Base-by-base conservation (phyloP, 139 green algal species). In the Chlorella sp. region DNA sequence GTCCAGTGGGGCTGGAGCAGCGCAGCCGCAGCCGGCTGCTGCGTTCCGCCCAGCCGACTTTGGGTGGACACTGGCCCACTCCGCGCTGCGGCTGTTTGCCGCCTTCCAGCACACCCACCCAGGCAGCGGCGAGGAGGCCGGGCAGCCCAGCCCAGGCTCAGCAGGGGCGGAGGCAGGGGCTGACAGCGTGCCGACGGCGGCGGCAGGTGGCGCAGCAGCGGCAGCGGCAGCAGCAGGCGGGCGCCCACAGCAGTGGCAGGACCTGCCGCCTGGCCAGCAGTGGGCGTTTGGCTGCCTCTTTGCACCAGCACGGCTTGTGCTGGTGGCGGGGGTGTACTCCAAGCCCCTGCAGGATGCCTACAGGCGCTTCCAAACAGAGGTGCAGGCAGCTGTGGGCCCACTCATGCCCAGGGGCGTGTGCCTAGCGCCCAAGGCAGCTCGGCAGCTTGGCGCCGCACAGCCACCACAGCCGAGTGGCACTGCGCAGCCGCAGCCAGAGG, bases 261-360 rank as follows among this genome's bases (percentile, higher is more conserved):
- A 68, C 26, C 76, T 82, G 57, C 25, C 39, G 41, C 51, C 76
- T 17, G 76, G 76, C 13, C 25, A 62, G 18, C 76, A 82, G 60
- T 82, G 76, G 76, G 36, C 76, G 23, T 39, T 71, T 39, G 76
- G 39, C 57, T 73, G 76, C 76, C 21, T 82, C 17, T 63, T 38
- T 17, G 76, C 57, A 0, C 76, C 71, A 4, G 23, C 36, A 5
- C 25, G 38, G 6, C 26, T 81, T 23, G 23, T 81, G 0, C 7
- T 56, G 41, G 26, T 28, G 9, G 41, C 11, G 28, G 30, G 30
- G 30, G 41, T 11, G 64, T 4, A 36, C 13, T 12, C 18, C 13
- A 60, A 60, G 39, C 39, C 23, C 25, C 70, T 78, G 28, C 20
- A 38, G 25, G 70, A 78, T 4, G 39, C 21, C 9, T 78, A 78